Percentiles rank a stretch among this genome's conserved stretches.
phyloP scores from a whole-genome alignment of 768 basidiomycete genomes.

The Strobilomyces dryophilus region DNA sequence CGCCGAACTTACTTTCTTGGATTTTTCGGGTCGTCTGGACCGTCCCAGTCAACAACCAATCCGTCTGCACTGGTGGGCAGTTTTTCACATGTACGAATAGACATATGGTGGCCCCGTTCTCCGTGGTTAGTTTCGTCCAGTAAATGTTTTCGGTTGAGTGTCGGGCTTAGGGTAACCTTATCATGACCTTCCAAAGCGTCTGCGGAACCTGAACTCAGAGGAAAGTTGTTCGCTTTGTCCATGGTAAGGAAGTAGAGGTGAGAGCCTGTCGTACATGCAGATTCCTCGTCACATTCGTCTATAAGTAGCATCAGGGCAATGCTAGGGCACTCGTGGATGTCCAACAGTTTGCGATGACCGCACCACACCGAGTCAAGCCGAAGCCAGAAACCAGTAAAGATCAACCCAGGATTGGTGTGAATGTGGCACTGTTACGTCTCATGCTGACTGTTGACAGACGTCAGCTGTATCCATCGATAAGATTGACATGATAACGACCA shows the following conservation, averaged over 20 bases:
- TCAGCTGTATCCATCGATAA: too few relatives aligned
- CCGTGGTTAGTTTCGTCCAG: not conserved
- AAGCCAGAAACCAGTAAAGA: too few relatives aligned
- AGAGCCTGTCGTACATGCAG: not conserved
- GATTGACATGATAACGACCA: too few relatives aligned
- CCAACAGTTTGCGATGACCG: too few relatives aligned
- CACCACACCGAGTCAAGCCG: too few relatives aligned
- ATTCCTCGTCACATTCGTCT: too few relatives aligned
- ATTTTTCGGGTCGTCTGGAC: conserved; percentile 53
- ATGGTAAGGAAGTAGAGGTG: not conserved
- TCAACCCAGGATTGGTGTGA: too few relatives aligned
- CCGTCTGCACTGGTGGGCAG: not conserved
- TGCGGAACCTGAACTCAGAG: not conserved
- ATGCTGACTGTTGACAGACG: too few relatives aligned
- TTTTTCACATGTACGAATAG: not conserved
- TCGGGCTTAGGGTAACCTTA: conserved; percentile 5
- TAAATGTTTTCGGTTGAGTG: conserved; percentile 3
- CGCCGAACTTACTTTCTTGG: conserved; percentile 48
- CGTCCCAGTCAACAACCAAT: conserved; percentile 58
- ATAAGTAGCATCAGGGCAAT: too few relatives aligned
- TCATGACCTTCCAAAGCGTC: not conserved
- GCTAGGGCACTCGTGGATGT: too few relatives aligned
- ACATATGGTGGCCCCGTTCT: not conserved
- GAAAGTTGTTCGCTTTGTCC: not conserved
- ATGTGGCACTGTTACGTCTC: too few relatives aligned